Base-by-base conservation (phyloP, 2,329 filamentous ascomycete species). In the Colletotrichum orbiculare region DNA sequence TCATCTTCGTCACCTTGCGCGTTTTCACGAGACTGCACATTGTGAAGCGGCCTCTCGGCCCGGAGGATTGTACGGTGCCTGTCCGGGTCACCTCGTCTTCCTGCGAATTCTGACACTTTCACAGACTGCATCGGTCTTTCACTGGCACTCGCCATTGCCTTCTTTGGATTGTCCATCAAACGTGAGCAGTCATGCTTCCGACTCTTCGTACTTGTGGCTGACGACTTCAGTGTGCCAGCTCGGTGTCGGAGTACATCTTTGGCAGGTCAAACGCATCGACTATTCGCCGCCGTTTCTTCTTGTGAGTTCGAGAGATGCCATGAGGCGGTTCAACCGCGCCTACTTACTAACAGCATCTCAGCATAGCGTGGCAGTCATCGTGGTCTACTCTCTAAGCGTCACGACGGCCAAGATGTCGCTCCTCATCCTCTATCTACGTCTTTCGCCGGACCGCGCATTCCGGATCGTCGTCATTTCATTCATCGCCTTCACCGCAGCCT, bases 401-500 rank as follows among this genome's bases (percentile, higher is more conserved):
- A 68, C 60, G n/a, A 65, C 58, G 15, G 60, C 67, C 34, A 68
- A 68, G 13, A 46, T 68, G 39, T 68, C 67, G 8, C 61, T 68
- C 2, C 64, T 68, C 9, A 54, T 64, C 11, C 46, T 68, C 2
- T 67, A 67, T 38, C 45, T 65, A n/a, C 67, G 67, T 13, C 56
- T 68, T 8, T 66, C 67, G 75, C 74, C 73, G 1, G 69, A 69
- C 6, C 71, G 69, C 15, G 70, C 70, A 42, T 75, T 77, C 61
- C 73, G 73, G 8, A 71, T 67, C 37, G 67, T 75, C n/a, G 74
- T 77, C 12, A 53, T 72, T 17, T 54, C 70, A 7, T 68, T 78
- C 34, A 73, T 71, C 1, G 64, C 60, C 9, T 35, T 78, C 37
- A 72, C 78, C 38, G 68, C 71, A 12, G 43, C 74, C 25, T 74